Evolutionary conservation across 2,329 filamentous ascomycete genomes (phyloP).

Genomic region (Dactylellina cionopaga): DNA sequence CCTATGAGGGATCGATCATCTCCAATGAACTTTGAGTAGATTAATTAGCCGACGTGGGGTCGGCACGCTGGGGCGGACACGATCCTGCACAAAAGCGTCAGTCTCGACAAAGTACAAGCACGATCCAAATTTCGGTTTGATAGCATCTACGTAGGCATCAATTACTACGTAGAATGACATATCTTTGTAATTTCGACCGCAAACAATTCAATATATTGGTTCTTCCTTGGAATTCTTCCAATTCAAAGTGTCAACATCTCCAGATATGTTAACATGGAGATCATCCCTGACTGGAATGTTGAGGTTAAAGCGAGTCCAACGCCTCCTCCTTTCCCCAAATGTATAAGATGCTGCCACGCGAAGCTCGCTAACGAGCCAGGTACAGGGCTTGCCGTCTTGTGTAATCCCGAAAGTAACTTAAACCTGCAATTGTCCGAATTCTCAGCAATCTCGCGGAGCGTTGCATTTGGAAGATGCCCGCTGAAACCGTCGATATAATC

Average conservation of each 20-base stretch:
- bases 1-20: constrained; percentile 28
- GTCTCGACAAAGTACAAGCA: constrained; percentile 17
- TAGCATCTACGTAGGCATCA: not conserved
- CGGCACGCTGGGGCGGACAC: not conserved
- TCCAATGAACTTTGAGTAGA: constrained; percentile 1
- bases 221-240: constrained; percentile 11
- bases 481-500: constrained; percentile 50
- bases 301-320: constrained; percentile 15
- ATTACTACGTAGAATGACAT: constrained; percentile 33
- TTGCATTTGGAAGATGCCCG: constrained; percentile 46
- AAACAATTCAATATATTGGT: constrained; percentile 29
- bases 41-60: constrained; percentile 34
- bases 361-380: constrained; percentile 51
- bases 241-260: constrained; percentile 21
- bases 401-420: constrained; percentile 32
- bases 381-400: constrained; percentile 44
- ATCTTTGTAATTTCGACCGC: constrained; percentile 49
- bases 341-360: constrained; percentile 53
- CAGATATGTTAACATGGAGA: constrained; percentile 51
- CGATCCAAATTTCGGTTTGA: constrained; percentile 16
- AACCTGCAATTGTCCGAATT: constrained; percentile 38
- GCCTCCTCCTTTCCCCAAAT: constrained; percentile 41
- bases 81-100: constrained; percentile 48
- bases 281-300: constrained; percentile 43
- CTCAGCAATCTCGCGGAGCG: constrained; percentile 33